A percentile compares a stretch with the other conserved stretches of the same genome.
phyloP scores from a whole-genome alignment of 108 stramenopile genomes.

The Cyclostephanos tholiformis region DNA sequence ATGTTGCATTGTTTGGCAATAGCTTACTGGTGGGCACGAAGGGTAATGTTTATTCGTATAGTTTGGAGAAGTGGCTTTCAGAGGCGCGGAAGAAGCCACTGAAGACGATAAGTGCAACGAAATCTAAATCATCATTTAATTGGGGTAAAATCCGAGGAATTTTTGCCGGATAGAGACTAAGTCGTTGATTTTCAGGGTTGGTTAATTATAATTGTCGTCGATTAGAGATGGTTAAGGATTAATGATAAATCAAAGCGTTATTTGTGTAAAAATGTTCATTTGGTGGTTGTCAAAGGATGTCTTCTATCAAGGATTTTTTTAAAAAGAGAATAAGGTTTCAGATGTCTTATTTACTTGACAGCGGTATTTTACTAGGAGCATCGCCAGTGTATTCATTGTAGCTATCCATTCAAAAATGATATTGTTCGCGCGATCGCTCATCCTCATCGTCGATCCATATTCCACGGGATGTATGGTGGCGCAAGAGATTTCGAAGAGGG shows the following conservation, averaged over 20 bases:
- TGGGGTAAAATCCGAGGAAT: neutral
- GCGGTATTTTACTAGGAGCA: too few relatives aligned
- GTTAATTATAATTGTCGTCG: neutral
- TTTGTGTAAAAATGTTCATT: too few relatives aligned
- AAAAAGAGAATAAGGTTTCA: too few relatives aligned
- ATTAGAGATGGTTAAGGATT: neutral
- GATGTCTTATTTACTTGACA: too few relatives aligned
- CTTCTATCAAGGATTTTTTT: too few relatives aligned
- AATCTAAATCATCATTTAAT: neutral
- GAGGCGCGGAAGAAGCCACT: neutral
- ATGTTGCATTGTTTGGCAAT: conserved; percentile 22
- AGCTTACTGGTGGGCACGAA: conserved; percentile 26
- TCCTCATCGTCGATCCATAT: conserved; percentile 86
- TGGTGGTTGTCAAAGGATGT: too few relatives aligned
- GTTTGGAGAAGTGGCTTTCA: conserved; percentile 15
- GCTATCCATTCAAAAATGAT: neutral
- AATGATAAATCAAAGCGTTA: too few relatives aligned
- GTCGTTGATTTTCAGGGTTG: too few relatives aligned
- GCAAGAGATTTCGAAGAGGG: conserved; percentile 75
- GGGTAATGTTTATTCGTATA: conserved; percentile 32
- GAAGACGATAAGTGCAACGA: neutral
- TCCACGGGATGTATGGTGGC: conserved; percentile 86
- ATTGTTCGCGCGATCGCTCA: conserved; percentile 35
- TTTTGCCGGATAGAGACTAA: neutral
- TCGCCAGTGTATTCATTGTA: too few relatives aligned